These are phyloP conservation scores for Fusarium solani-melongenae DNA, from an alignment of 2,329 filamentous ascomycete genomes.

Conservation along the genomic window DNA sequence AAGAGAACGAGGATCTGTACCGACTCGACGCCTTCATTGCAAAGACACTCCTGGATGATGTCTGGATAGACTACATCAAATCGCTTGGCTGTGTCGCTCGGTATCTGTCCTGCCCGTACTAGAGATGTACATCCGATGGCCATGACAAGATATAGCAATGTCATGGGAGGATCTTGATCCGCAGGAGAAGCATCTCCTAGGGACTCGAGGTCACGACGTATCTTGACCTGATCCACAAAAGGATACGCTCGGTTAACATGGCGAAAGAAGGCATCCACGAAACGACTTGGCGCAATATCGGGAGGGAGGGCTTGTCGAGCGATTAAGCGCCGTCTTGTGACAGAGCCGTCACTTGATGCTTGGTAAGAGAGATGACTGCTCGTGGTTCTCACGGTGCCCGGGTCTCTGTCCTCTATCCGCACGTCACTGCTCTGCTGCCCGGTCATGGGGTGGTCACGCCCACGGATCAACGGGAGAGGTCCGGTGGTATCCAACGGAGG, in stretches of 20 bases:
- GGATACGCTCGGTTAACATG: constrained; percentile 59
- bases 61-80: constrained; percentile 53
- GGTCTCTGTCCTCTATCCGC: constrained; percentile 31
- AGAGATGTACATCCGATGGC: constrained; percentile 59
- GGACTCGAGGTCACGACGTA: constrained; percentile 49
- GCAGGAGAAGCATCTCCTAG: constrained; percentile 44
- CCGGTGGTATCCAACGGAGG: constrained; percentile 26
- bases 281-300: constrained; percentile 45
- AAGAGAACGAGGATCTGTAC: constrained; percentile 56
- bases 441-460: constrained; percentile 15
- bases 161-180: constrained; percentile 42
- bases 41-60: constrained; percentile 55
- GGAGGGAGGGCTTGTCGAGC: constrained; percentile 34
- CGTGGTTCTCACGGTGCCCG: constrained; percentile 32
- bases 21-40: constrained; percentile 49
- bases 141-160: constrained; percentile 56
- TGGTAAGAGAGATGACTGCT: constrained; percentile 39
- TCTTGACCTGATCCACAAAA: constrained; percentile 53
- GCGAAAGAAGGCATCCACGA: constrained; percentile 58
- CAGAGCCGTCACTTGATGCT: constrained; percentile 31
- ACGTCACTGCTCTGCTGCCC: constrained; percentile 22
- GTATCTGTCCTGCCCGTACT: constrained; percentile 55
- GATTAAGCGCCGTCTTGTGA: constrained; percentile 26
- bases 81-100: constrained; percentile 44
- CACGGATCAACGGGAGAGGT: constrained; percentile 3